A percentile compares a stretch with the other conserved stretches of the same genome.
phyloP scores from a whole-genome alignment of 805 yeast species.

The Wickerhamiella azyma region DNA sequence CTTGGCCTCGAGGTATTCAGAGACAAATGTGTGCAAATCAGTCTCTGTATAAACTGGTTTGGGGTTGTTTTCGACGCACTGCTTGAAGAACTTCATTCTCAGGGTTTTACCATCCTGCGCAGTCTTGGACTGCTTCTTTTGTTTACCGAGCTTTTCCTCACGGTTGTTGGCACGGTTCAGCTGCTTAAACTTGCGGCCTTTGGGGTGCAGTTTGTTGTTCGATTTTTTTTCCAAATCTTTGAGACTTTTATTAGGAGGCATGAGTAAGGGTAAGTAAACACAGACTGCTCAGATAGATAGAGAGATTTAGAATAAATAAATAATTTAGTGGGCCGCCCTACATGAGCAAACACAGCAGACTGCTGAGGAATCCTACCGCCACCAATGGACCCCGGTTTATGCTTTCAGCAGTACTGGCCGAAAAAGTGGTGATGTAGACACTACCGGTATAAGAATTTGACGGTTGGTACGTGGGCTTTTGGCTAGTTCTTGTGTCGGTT shows the following conservation, averaged over 20 bases:
- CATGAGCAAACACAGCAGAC: neutral
- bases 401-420: neutral
- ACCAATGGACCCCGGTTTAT: neutral
- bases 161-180: slow-evolving; percentile 76
- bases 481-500: neutral
- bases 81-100: slow-evolving; percentile 14
- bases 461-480: neutral
- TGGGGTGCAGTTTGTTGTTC: slow-evolving; percentile 56
- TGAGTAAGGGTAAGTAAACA: slow-evolving; percentile 15
- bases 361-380: neutral
- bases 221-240: slow-evolving; percentile 49
- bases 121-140: slow-evolving; percentile 39
- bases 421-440: neutral
- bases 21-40: slow-evolving; percentile 49
- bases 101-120: slow-evolving; percentile 29
- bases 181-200: slow-evolving; percentile 78
- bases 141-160: slow-evolving; percentile 52
- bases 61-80: slow-evolving; percentile 1
- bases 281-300: neutral
- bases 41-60: slow-evolving; percentile 35
- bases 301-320: neutral
- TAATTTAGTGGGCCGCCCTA: too few relatives aligned
- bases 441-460: neutral
- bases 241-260: slow-evolving; percentile 61
- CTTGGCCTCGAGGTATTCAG: slow-evolving; percentile 47